These are phyloP conservation scores for Sarcocystis neurona DNA, from an alignment of 169 alveolate species.

Conservation along the genomic window DNA sequence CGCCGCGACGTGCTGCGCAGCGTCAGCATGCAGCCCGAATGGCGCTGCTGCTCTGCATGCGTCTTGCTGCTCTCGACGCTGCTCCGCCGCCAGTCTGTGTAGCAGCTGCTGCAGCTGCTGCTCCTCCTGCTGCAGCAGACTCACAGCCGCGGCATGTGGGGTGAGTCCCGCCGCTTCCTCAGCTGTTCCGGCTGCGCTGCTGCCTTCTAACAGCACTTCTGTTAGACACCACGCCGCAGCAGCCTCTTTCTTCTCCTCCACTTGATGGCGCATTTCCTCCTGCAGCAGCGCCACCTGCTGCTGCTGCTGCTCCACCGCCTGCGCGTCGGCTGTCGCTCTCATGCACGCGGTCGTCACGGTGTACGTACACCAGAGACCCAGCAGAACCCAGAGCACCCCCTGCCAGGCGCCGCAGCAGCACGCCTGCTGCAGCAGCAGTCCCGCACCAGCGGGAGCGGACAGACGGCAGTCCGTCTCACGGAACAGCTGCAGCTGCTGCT, in stretches of 20 bases:
- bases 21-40: background rate
- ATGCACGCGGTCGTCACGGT: constrained; percentile 36
- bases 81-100: too few species aligned
- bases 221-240: constrained; percentile 18
- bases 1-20: background rate
- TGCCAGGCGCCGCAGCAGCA: constrained; percentile 30
- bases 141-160: background rate
- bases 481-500: constrained; percentile 28
- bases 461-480: too few species aligned
- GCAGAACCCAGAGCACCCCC: constrained; percentile 48
- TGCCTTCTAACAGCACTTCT: background rate
- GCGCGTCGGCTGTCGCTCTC: background rate
- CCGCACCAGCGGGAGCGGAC: constrained; percentile 31
- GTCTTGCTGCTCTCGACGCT: too few species aligned
- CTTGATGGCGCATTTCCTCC: background rate
- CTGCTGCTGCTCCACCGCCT: background rate
- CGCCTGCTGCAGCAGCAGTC: constrained; percentile 29
- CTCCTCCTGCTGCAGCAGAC: too few species aligned
- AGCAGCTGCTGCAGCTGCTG: too few species aligned
- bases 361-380: constrained; percentile 58
- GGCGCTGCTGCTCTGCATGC: too few species aligned
- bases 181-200: background rate
- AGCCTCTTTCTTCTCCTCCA: too few species aligned
- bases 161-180: background rate
- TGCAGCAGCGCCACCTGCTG: background rate